Conservation (phyloP, 164 flowering plant species). For the Amborella trichopoda region DNA sequence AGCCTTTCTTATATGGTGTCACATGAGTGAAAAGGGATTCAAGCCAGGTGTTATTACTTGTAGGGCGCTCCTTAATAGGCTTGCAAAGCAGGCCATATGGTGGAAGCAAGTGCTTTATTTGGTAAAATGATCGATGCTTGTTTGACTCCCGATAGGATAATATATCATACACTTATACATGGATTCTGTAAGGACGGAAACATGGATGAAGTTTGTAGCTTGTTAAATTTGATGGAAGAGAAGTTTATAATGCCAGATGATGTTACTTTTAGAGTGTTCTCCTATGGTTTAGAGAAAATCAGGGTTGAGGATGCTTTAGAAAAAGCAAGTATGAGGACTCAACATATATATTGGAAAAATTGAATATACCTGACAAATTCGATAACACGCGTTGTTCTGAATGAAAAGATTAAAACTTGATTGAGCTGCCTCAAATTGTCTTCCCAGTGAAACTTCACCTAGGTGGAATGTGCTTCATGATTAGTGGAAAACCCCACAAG, state of each 20-base stretch:
- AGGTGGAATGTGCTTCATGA: no score
- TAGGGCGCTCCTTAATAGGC: constrained; percentile 40
- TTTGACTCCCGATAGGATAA: constrained; percentile 29
- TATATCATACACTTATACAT: constrained; percentile 37
- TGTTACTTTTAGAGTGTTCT: constrained; percentile 24
- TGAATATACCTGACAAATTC: no score
- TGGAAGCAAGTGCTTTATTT: constrained; percentile 29
- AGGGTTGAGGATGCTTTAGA: constrained; percentile 16
- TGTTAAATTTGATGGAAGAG: constrained; percentile 29
- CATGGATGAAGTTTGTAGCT: constrained; percentile 22
- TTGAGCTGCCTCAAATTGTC: no score
- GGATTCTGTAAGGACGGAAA: constrained; percentile 32
- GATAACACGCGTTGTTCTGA: no score
- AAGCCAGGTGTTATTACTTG: constrained; percentile 41
- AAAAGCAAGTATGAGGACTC: no score
- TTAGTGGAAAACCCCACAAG: no score
- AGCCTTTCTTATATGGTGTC: constrained; percentile 33
- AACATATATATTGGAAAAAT: no score
- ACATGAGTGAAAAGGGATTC: constrained; percentile 26
- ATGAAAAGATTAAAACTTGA: no score
- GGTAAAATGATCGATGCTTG: constrained; percentile 27
- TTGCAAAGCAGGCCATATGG: constrained; percentile 29
- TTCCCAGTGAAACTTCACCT: no score
- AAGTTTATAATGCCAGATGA: constrained; percentile 26
- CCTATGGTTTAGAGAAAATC: constrained; percentile 26